phyloP scores from a whole-genome alignment of 176 grass and related monocot species.

The Aegilops sharonensis region DNA sequence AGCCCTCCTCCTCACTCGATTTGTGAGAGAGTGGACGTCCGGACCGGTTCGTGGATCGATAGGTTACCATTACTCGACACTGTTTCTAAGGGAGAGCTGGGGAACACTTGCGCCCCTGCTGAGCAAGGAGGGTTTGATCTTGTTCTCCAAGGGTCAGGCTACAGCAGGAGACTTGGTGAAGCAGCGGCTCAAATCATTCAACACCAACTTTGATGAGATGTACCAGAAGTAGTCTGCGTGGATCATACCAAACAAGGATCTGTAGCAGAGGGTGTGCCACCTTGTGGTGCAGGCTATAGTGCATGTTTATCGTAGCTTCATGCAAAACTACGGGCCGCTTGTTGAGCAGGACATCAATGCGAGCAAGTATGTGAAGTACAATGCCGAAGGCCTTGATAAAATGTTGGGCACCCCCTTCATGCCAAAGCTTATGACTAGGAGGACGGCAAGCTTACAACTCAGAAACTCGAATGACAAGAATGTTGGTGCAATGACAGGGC shows the following conservation, averaged over 20 bases:
- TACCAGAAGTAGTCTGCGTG: constrained; percentile 75
- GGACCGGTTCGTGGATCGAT: too few relatives aligned
- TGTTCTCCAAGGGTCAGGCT: constrained; percentile 83
- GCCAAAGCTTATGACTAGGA: constrained; percentile 52
- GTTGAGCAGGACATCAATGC: constrained; percentile 57
- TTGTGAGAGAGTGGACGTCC: too few relatives aligned
- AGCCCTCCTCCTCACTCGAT: too few relatives aligned
- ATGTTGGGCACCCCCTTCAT: constrained; percentile 74
- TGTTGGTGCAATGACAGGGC: constrained; percentile 45
- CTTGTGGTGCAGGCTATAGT: constrained; percentile 71
- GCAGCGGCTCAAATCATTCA: constrained; percentile 81
- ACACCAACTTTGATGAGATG: constrained; percentile 74
- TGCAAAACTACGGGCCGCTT: constrained; percentile 34
- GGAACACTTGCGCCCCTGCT: constrained; percentile 61
- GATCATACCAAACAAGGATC: constrained; percentile 70
- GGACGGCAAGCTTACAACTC: constrained; percentile 61
- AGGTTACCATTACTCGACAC: constrained; percentile 40
- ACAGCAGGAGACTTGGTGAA: constrained; percentile 93
- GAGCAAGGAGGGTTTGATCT: constrained; percentile 82
- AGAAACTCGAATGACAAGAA: constrained; percentile 68
- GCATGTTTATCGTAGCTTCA: constrained; percentile 90
- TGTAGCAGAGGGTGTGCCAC: constrained; percentile 73
- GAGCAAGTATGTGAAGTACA: constrained; percentile 81
- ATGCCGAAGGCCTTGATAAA: constrained; percentile 55
- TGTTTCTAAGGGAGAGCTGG: constrained; percentile 88